phyloP scores from a whole-genome alignment of 306 rosid genomes.

The Astragalus membranaceus region DNA sequence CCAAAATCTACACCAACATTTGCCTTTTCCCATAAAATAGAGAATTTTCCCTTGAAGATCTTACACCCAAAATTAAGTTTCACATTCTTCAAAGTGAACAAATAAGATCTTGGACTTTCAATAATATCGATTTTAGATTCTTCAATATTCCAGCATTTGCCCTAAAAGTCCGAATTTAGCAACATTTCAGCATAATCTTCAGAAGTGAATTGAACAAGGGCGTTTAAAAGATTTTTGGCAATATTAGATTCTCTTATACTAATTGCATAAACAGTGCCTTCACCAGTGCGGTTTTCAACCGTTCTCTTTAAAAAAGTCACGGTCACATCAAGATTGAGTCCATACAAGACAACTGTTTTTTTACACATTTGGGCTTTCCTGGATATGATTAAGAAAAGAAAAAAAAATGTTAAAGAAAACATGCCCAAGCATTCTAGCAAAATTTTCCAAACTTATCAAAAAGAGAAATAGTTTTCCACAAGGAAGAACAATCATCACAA shows the following conservation, averaged over 20 bases:
- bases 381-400: no score
- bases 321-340: conserved; percentile 42
- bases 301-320: conserved; percentile 19
- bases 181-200: conserved; percentile 28
- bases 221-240: no score
- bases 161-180: conserved; percentile 46
- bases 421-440: no score
- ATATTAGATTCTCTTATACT: no score
- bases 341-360: conserved; percentile 54
- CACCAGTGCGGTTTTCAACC: conserved; percentile 49
- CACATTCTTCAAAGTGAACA: conserved; percentile 30
- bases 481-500: no score
- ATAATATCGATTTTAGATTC: conserved; percentile 40
- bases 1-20: conserved; percentile 48
- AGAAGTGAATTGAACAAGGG: conserved; percentile 49
- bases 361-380: no score
- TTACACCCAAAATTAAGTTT: conserved; percentile 59
- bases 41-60: conserved; percentile 39
- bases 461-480: no score
- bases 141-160: not conserved
- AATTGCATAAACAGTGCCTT: conserved; percentile 51
- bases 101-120: conserved; percentile 35
- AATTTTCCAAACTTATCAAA: no score
- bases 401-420: no score
- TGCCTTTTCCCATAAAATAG: conserved; percentile 23